phyloP scores from a whole-genome alignment of 2,329 filamentous ascomycete species.

The Orbilia quercus region DNA sequence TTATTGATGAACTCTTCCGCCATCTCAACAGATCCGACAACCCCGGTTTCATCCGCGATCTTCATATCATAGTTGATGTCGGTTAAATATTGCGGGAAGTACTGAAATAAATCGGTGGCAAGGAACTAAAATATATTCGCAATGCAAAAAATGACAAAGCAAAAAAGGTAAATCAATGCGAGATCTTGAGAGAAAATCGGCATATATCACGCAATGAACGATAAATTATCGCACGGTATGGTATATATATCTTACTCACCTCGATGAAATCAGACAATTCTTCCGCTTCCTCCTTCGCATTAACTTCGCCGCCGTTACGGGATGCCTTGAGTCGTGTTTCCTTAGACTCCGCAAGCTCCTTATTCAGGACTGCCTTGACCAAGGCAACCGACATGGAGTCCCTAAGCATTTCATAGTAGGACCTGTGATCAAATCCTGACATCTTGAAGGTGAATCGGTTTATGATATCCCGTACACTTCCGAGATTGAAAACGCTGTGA shows the following conservation, averaged over 20 bases:
- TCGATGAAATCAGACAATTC: slow-evolving; percentile 51
- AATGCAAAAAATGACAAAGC: slow-evolving; percentile 10
- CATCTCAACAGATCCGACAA: slow-evolving; percentile 41
- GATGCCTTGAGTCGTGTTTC: slow-evolving; percentile 41
- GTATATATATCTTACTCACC: slow-evolving; percentile 15
- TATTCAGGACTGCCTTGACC: slow-evolving; percentile 52
- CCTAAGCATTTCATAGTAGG: slow-evolving; percentile 53
- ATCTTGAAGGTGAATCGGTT: slow-evolving; percentile 23
- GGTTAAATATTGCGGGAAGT: slow-evolving; percentile 48
- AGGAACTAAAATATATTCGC: slow-evolving; percentile 43
- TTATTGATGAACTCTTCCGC: slow-evolving; percentile 48
- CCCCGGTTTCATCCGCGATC: slow-evolving; percentile 43
- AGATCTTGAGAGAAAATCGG: slow-evolving; percentile 16
- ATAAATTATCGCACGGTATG: neutral
- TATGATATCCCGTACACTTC: slow-evolving; percentile 34
- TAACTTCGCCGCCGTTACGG: slow-evolving; percentile 48
- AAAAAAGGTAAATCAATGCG: slow-evolving; percentile 27
- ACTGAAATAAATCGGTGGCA: slow-evolving; percentile 54
- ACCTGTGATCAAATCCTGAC: slow-evolving; percentile 54
- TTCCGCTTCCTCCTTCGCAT: slow-evolving; percentile 49
- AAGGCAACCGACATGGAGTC: slow-evolving; percentile 52
- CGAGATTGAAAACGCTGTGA: slow-evolving; percentile 25
- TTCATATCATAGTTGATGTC: slow-evolving; percentile 50
- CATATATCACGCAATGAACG: neutral
- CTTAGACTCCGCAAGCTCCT: slow-evolving; percentile 53